Evolutionary conservation across 1,284 basidiomycete species (phyloP).

Genomic region (Cutaneotrichosporon curvatum): DNA sequence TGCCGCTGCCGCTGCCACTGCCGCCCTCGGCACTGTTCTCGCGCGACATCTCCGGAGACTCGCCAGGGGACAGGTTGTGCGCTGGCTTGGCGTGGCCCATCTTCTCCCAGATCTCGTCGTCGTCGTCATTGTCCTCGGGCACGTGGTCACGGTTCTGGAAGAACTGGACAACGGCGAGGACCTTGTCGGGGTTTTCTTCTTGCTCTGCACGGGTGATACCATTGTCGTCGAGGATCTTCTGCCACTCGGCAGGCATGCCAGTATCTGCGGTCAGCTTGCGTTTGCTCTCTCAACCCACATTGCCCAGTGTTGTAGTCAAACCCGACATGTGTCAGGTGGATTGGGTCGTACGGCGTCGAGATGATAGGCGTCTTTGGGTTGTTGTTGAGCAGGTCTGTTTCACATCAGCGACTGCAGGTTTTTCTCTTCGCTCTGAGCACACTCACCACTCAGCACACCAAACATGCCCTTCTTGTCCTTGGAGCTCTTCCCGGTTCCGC

Average conservation of each 20-base stretch:
- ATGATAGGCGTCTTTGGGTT: constrained; percentile 63
- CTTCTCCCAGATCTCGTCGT: constrained; percentile 67
- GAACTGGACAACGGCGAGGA: constrained; percentile 98
- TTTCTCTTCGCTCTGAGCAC: not conserved
- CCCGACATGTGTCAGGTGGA: constrained; percentile 97
- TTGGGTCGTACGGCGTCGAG: constrained; percentile 96
- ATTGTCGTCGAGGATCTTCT: constrained; percentile 89
- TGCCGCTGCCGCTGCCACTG: not conserved
- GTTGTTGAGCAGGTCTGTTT: constrained; percentile 67
- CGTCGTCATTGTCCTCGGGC: constrained; percentile 45
- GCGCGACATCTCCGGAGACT: constrained; percentile 35
- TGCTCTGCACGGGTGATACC: constrained; percentile 93
- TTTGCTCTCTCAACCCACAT: constrained; percentile 47
- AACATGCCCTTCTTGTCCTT: constrained; percentile 48
- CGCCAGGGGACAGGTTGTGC: constrained; percentile 16
- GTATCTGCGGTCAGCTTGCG: constrained; percentile 52
- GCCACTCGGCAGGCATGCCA: constrained; percentile 97
- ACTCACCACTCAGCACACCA: constrained; percentile 45
- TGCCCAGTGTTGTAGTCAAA: constrained; percentile 99
- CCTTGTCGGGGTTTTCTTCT: constrained; percentile 93
- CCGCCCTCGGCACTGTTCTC: constrained; percentile 34
- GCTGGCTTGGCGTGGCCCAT: constrained; percentile 49
- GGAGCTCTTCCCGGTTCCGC: constrained; percentile 43
- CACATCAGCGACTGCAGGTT: not conserved
- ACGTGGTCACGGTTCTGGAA: constrained; percentile 46